Conservation (phyloP, 2,329 filamentous ascomycete genomes). For the Cladosporium sp. region DNA sequence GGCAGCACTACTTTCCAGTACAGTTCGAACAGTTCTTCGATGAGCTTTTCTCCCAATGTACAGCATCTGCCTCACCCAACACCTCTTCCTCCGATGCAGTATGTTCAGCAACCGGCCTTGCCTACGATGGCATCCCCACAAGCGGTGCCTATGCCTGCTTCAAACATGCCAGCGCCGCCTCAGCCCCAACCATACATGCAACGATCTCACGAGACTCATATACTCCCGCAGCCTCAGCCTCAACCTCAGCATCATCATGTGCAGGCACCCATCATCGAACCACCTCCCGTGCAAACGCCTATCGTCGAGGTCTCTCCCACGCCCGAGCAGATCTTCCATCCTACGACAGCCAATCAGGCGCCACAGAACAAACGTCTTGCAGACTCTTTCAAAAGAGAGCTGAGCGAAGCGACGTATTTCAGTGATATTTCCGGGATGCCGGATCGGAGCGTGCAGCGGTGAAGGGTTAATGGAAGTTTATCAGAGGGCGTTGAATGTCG, state of each 20-base stretch:
- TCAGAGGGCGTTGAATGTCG: not conserved
- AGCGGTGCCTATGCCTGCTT: not conserved
- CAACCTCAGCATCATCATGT: not conserved
- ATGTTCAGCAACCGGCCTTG: not conserved
- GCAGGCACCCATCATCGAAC: not conserved
- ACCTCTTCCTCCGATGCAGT: not conserved
- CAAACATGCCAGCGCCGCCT: not conserved
- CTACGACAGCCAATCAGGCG: not conserved
- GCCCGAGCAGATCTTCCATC: not conserved
- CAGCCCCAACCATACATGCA: not conserved
- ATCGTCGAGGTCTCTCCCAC: not conserved
- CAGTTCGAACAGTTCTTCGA: constrained; percentile 17
- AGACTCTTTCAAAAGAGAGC: constrained; percentile 7
- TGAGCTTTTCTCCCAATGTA: not conserved
- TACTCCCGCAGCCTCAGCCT: not conserved
- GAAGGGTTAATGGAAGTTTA: not conserved
- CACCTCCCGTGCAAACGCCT: not conserved
- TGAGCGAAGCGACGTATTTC: constrained; percentile 24
- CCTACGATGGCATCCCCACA: not conserved
- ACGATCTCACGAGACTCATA: not conserved
- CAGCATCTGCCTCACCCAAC: not conserved
- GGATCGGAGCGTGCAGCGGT: constrained; percentile 5
- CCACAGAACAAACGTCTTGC: constrained; percentile 20
- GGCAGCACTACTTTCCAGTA: constrained; percentile 19
- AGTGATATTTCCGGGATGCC: constrained; percentile 19